phyloP scores from a whole-genome alignment of 2,329 filamentous ascomycete species.

The Amylocarpus encephaloides region DNA sequence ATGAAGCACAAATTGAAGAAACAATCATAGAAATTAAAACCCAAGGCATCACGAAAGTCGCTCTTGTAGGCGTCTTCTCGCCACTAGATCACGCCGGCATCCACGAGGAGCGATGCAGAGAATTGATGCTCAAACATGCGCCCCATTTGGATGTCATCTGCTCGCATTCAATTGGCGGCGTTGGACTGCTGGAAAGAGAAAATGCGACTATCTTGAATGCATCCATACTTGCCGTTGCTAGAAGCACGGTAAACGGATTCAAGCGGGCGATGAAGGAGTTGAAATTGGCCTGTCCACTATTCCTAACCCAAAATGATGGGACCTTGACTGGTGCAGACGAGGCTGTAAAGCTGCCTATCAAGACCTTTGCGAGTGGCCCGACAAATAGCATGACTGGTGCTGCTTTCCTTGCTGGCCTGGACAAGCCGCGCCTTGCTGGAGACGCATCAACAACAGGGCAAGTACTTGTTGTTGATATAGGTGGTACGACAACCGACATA shows the following conservation, averaged over 20 bases:
- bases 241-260: conserved; percentile 49
- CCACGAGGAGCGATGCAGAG: conserved; percentile 35
- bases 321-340: conserved; percentile 47
- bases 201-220: conserved; percentile 61
- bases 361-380: conserved; percentile 54
- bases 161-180: conserved; percentile 42
- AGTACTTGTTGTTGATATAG: conserved; percentile 44
- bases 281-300: conserved; percentile 38
- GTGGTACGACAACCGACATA: conserved; percentile 52
- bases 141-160: conserved; percentile 42
- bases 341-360: conserved; percentile 51
- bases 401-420: conserved; percentile 42
- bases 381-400: conserved; percentile 59
- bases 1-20: conserved; percentile 37
- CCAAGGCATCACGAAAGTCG: conserved; percentile 29
- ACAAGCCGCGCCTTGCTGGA: conserved; percentile 4
- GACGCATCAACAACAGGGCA: conserved; percentile 17
- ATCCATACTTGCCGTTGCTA: conserved; percentile 50
- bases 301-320: conserved; percentile 57
- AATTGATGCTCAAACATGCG: conserved; percentile 29
- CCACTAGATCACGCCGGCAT: conserved; percentile 33
- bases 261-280: conserved; percentile 43
- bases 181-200: conserved; percentile 48
- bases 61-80: conserved; percentile 50
- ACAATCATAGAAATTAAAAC: conserved; percentile 19